Base-by-base conservation (phyloP, 805 yeast species). In the Cyberlindnera lachancei region DNA sequence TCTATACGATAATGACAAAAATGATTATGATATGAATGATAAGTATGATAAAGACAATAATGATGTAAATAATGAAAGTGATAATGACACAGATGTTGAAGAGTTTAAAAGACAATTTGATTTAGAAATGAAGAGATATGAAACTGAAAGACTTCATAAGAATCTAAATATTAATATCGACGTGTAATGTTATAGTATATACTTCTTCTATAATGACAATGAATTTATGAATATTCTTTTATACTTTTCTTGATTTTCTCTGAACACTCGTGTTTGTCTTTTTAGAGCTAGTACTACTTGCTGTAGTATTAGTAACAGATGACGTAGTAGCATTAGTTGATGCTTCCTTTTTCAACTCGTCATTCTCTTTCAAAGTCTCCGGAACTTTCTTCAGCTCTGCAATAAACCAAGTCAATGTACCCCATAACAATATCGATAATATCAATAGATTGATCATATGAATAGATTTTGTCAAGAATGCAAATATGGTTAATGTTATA, bases 381-480 rank as follows among this genome's bases (percentile, higher is more conserved):
- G 24, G 63, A 61, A 4, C 43, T 52, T 34, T 66, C 63, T 61
- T 55, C 49, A 86, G 54, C 56, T 88, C 96, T 9, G 55, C 53
- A 11, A 88, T 73, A 51, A 90, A 92, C 98, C 98, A 92, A 11
- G 87, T 73, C 32, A 90, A 78, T 1, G 83, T 67, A 0, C 65
- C 79, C 82, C 95, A 92, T 16, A 92, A 63, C 14, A 75, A 59
- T 7, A 70, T 34, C 0, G 90, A 74, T 31, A 86, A 68, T 16
- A 72, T 61, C 27, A 68, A 50, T 40, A 79, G 48, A 37, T 72
- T 55, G 47, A 76, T 56, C 53, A 74, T 63, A 56, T 92, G 98
- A 35, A 83, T 67, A 10, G 44, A 40, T 18, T 74, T 63, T 20
- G 83, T 74, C 29, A 75, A 53, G 43, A 68, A 73, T 19, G 79